Percentiles rank a stretch among this genome's conserved stretches.
phyloP scores from a whole-genome alignment of 495 filamentous ascomycete species.

The Penicillium diatomitis region DNA sequence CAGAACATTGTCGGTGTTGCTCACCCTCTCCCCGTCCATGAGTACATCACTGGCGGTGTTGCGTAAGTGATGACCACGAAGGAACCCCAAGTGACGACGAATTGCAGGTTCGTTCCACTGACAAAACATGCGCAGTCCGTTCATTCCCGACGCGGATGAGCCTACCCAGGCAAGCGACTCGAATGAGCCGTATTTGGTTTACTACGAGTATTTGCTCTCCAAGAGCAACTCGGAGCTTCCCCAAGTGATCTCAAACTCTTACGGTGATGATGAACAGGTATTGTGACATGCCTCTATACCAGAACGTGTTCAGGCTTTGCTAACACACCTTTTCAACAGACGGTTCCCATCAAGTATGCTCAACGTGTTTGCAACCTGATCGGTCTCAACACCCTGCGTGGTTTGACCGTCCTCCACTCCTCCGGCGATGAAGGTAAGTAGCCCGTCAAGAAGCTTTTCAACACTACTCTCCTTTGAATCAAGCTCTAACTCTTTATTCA shows the following conservation, averaged over 20 bases:
- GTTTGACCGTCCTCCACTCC: constrained; percentile 54
- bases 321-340: constrained; percentile 27
- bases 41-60: constrained; percentile 54
- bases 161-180: constrained; percentile 33
- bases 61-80: constrained; percentile 16
- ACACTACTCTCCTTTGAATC: background rate
- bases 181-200: constrained; percentile 63
- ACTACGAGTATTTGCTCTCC: constrained; percentile 48
- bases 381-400: constrained; percentile 58
- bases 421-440: constrained; percentile 54
- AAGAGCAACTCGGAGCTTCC: constrained; percentile 50
- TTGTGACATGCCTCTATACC: background rate
- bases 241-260: constrained; percentile 59
- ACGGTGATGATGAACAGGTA: constrained; percentile 58
- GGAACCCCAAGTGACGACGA: too few relatives aligned
- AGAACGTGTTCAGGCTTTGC: background rate
- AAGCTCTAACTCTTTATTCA: too few relatives aligned
- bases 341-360: constrained; percentile 56
- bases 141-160: constrained; percentile 50
- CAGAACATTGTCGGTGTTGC: constrained; percentile 51
- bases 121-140: constrained; percentile 21
- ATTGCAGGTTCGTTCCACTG: too few relatives aligned
- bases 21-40: constrained; percentile 46
- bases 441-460: constrained; percentile 13
- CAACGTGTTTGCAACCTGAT: constrained; percentile 57